These are phyloP conservation scores for Physaria fendleri DNA, from an alignment of 345 rosid genomes.

Conservation along the genomic window DNA sequence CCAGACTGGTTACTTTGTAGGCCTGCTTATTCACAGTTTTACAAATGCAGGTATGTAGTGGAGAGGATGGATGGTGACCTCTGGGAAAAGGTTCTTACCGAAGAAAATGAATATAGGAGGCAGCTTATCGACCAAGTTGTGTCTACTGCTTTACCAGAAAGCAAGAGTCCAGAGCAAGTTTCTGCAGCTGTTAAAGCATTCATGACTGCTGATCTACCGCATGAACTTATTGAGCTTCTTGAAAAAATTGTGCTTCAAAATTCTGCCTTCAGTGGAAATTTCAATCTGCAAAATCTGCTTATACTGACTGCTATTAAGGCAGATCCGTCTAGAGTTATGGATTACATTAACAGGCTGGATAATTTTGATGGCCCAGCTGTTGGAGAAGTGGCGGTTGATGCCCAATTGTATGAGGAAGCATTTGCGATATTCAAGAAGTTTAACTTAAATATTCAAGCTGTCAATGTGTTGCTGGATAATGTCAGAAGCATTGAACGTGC, in stretches of 20 bases:
- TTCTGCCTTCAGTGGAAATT: constrained; percentile 99
- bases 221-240: constrained; percentile 82
- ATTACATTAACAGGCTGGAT: constrained; percentile 88
- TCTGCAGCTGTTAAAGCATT: constrained; percentile 89
- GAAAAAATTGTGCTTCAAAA: constrained; percentile 98
- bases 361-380: constrained; percentile 99
- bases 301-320: constrained; percentile 96
- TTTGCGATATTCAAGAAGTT: constrained; percentile 84
- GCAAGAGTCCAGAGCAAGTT: constrained; percentile 90
- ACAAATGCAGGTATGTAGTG: constrained; percentile 76
- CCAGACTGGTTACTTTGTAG: constrained; percentile 7
- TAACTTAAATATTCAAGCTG: constrained; percentile 80
- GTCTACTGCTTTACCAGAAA: constrained; percentile 89
- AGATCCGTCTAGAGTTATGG: constrained; percentile 97
- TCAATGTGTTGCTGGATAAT: constrained; percentile 63
- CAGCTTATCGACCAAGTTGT: constrained; percentile 98
- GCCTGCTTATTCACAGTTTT: constrained; percentile 25
- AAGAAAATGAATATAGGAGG: constrained; percentile 85
- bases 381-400: constrained; percentile 98
- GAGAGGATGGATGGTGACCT: constrained; percentile 99
- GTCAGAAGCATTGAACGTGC: constrained; percentile 78
- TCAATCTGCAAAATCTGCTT: constrained; percentile 93
- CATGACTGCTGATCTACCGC: constrained; percentile 82
- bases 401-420: constrained; percentile 83
- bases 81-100: constrained; percentile 96